These are phyloP conservation scores for Paraphaeosphaeria sporulosa DNA, from an alignment of 2,329 filamentous ascomycete genomes.

Conservation along the genomic window DNA sequence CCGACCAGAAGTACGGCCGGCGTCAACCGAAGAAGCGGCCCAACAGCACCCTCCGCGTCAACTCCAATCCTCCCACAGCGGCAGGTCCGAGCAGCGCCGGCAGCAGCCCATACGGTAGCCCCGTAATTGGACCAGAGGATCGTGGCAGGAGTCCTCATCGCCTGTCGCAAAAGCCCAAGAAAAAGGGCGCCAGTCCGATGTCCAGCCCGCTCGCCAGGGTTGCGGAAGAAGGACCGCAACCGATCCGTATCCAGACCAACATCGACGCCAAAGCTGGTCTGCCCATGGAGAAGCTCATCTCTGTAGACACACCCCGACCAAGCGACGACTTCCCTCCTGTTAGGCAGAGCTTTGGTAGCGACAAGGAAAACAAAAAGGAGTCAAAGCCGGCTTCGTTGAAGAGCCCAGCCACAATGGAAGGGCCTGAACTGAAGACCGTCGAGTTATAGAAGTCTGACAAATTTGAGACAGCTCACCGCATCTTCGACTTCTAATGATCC, in stretches of 20 bases:
- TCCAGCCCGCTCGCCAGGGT: constrained; percentile 77
- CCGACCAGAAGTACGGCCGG: constrained; percentile 90
- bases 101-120: constrained; percentile 68
- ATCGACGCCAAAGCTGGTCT: constrained; percentile 38
- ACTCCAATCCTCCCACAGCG: constrained; percentile 57
- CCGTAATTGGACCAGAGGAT: constrained; percentile 63
- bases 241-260: constrained; percentile 49
- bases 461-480: background rate
- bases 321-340: constrained; percentile 45
- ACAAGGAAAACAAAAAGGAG: constrained; percentile 47
- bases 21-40: constrained; percentile 59
- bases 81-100: constrained; percentile 58
- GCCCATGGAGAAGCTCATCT: constrained; percentile 51
- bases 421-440: constrained; percentile 57
- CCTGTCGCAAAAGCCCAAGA: constrained; percentile 64
- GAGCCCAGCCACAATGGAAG: constrained; percentile 34
- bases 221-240: constrained; percentile 67
- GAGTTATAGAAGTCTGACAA: constrained; percentile 50
- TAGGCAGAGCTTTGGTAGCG: constrained; percentile 46
- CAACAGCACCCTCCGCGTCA: constrained; percentile 59
- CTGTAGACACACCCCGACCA: constrained; percentile 50
- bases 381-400: constrained; percentile 35
- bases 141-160: constrained; percentile 77
- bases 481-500: constrained; percentile 20
- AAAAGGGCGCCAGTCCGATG: constrained; percentile 67